Conservation (phyloP, 495 filamentous ascomycete species). For the Penicillium roqueforti region DNA sequence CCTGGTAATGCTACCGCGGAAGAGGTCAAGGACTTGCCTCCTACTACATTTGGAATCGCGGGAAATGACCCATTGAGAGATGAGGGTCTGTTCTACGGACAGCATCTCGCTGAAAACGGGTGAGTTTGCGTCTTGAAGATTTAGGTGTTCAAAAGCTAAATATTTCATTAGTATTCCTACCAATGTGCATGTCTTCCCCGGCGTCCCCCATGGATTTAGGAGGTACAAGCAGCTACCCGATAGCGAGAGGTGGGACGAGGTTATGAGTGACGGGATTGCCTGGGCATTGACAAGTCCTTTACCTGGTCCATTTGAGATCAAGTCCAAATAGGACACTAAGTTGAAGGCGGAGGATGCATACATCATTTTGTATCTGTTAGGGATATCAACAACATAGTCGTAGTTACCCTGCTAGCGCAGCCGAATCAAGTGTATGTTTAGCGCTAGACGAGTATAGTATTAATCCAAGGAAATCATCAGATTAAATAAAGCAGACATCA, state of each 20-base stretch:
- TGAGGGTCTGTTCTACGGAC: slow-evolving; percentile 43
- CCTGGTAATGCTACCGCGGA: slow-evolving; percentile 39
- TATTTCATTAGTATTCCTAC: slow-evolving; percentile 34
- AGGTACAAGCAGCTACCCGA: slow-evolving; percentile 31
- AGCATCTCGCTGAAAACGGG: slow-evolving; percentile 44
- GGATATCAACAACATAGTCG: not conserved
- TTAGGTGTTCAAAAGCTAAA: not conserved
- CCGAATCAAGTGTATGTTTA: not conserved
- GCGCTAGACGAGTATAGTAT: not conserved
- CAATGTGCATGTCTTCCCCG: slow-evolving; percentile 39
- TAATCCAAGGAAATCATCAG: not conserved
- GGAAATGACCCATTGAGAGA: slow-evolving; percentile 47
- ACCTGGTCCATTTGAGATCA: slow-evolving; percentile 31
- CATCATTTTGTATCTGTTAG: not conserved
- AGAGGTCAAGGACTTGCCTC: slow-evolving; percentile 38
- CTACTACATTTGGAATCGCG: slow-evolving; percentile 41
- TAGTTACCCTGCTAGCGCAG: not conserved
- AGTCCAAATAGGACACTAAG: slow-evolving; percentile 18
- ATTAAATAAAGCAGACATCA: not conserved
- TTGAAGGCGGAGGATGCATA: not conserved
- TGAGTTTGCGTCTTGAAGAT: slow-evolving; percentile 21
- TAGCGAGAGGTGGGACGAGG: slow-evolving; percentile 39
- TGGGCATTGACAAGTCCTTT: slow-evolving; percentile 37
- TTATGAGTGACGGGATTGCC: slow-evolving; percentile 37
- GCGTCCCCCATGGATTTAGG: slow-evolving; percentile 46